Base-by-base conservation (phyloP, 768 basidiomycete genomes). In the Fomitopsis serialis region DNA sequence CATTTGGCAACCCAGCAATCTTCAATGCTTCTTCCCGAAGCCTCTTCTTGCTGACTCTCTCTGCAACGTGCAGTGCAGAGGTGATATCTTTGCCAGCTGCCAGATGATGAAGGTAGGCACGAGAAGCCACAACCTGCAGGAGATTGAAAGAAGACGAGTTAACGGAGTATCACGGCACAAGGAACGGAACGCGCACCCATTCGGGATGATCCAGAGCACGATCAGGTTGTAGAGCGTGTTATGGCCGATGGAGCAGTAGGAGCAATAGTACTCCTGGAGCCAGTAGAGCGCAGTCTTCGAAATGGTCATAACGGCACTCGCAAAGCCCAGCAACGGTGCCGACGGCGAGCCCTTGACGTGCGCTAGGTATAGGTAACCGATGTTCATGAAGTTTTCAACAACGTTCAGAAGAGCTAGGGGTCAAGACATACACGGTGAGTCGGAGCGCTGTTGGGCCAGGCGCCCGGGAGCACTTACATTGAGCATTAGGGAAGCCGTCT, bases 271-370 rank as follows among this genome's bases (percentile, higher is more conserved):
- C 67, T 94, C 92, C 65, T 92, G 85, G 13, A 74, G 66, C 76
- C 79, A 81, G 68, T 95, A 96, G n/a, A 96, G 75, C 7, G 82
- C 65, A 2, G 93, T 96, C 73, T 96, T 95, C 35, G 84, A 79
- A 40, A 93, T 70, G 0, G 93, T 95, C 85, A 92, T 84, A n/a
- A 78, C 67, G 2, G 78, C 84, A 1, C 81, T 76, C 17, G 79
- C 73, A 62, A 93, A 88, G 3, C 91, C 93, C 50, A 95, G 62
- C 24, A 94, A 58, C 1, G 87, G 78, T 0, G 92, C 89, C 12
- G 79, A 71, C 2, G 88, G 79, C 68, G 82, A 84, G 48, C 69
- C 61, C 11, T 70, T 67, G 55, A 82, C 72, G 61, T 93, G 84
- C 1, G 84, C 81, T 27, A 85, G 78, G 69, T 90, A 92, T 36